Evolutionary conservation across 1,284 basidiomycete genomes (phyloP), one percentile per base, ranked within the genome.

Genomic region (Boletus semigastroideus): DNA sequence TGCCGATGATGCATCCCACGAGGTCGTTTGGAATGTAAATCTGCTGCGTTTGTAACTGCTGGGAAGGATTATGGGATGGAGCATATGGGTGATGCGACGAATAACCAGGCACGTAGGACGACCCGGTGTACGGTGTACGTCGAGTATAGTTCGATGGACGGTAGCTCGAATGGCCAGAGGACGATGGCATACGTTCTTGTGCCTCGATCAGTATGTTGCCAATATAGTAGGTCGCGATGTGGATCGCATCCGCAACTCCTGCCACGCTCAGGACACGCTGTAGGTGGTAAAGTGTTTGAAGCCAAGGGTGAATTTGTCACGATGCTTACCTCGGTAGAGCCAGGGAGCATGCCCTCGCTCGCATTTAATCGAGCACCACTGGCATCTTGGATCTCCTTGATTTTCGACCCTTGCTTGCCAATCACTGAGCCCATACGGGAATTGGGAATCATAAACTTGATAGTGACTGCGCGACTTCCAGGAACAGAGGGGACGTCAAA

Each of bases 371-470:
- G 79, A 9, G 97, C 97, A 34, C 97, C 97, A 58, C 92, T 95
- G 13, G 96, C 96, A 66, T 99, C 97, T 71, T 99, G 97, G 63
- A 99, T 99, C 75, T 99, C 97, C 76, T 98, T 99, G 73, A 99
- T 99, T 74, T 99, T 99, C 49, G 88, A 87, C 25, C 97, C 97
- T 58, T 89, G 90, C 72, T 97, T 98, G 56, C 97, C 97, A 64
- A 99, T 99, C 54, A 99, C 94, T 33, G 94, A 97, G 34, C 97
- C 97, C 97, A 99, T 99, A 54, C 96, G 89, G 16, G 94, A 96
- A 75, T 99, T 98, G 60, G 97, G 97, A 48, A 99, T 96, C 86
- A 99, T 98, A 71, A 97, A 98, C 73, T 98, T 97, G 78, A 99
- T 98, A 25, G 97, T 99, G 51, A 98, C 96, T 22, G 97, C 95